phyloP scores from a whole-genome alignment of 2,329 filamentous ascomycete genomes.

The Fusarium abutilonis region DNA sequence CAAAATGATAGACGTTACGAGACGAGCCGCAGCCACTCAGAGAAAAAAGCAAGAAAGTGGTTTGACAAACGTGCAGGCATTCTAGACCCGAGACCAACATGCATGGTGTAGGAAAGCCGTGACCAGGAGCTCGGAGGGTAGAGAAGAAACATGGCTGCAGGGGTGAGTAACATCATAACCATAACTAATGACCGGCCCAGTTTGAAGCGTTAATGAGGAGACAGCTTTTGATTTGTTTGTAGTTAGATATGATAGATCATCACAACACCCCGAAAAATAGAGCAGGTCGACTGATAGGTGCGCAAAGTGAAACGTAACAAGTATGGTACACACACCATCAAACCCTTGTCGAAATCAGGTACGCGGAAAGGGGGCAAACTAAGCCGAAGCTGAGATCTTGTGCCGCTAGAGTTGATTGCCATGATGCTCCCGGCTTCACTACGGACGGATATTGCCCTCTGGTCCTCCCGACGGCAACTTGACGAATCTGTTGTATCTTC shows the following conservation, averaged over 20 bases:
- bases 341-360: neutral
- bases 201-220: no score
- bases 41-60: neutral
- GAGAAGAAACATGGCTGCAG: neutral
- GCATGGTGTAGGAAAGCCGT: neutral
- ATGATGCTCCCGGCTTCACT: neutral
- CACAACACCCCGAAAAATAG: neutral
- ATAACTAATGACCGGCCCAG: no score
- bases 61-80: conserved; percentile 7
- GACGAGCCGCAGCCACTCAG: no score
- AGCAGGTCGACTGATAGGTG: conserved; percentile 4
- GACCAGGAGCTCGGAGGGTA: neutral
- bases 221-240: neutral
- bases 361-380: neutral
- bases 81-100: conserved; percentile 6
- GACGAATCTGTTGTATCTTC: neutral
- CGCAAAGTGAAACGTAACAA: conserved; percentile 13
- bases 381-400: conserved; percentile 4
- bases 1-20: no score
- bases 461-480: neutral
- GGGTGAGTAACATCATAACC: neutral
- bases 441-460: neutral
- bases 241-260: conserved; percentile 12
- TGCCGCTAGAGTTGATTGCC: conserved; percentile 2
- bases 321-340: neutral